Base-by-base conservation (phyloP, 2,329 filamentous ascomycete species). In the Xylaria sp. region DNA sequence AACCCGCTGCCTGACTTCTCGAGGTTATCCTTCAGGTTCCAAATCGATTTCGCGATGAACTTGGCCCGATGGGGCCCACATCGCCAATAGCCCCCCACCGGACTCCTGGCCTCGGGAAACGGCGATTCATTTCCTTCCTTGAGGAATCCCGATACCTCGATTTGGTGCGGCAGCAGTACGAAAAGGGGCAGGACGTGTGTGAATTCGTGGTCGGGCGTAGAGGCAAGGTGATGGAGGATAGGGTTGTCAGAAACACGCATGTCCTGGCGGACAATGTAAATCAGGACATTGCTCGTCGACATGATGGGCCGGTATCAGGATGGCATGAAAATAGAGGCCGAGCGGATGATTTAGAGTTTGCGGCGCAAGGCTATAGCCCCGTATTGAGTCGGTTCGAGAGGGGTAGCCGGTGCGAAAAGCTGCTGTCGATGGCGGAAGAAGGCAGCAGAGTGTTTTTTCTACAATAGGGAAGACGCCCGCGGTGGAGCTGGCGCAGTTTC, bases 131-230 rank as follows among this genome's bases (percentile, higher is more conserved):
- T 63, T 9, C 76, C 73, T 42, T 79, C 68, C 13, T 73, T 71
- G n/a, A 92, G 72, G 63, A 93, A 90, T 1, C 90, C 90, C 0
- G 87, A 89, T 1, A 90, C 77, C 66, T 93, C 89, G 19, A 92
- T 74, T 63, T 93, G 89, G 47, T 89, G 78, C 2, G 88, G 81
- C 0, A 84, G 78, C 47, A 92, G 85, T 18, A 91, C 75, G 66
- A 86, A 90, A 39, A 91, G 72, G 7, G 90, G 90, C 1, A 93
- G 75, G 1, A 92, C 69, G 66, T 92, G 88, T 1, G 87, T 89
- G 64, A 80, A 85, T 3, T 75, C 77, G 66, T 84, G 80, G 19
- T 78, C 71, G 17, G 72, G 70, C 68, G 54, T 70, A 59, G 74
- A 83, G 54, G 74, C 74, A 45, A 81, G 75, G 63, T 72, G 79